Base-by-base conservation (phyloP, 2,329 filamentous ascomycete species). In the Neonectria ditissima region DNA sequence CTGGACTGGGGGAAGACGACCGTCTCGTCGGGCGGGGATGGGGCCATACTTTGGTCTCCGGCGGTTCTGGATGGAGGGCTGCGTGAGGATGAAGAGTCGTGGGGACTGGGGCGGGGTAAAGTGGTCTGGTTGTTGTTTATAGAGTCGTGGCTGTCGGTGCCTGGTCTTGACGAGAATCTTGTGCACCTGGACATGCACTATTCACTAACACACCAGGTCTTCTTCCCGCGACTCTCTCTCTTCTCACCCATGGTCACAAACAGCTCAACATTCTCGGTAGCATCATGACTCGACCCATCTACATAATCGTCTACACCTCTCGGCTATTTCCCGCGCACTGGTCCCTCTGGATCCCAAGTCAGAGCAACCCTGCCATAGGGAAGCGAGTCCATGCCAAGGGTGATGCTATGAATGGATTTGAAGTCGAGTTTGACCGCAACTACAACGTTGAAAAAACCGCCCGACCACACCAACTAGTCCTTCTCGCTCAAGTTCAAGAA, bases 301-400 rank as follows among this genome's bases (percentile, higher is more conserved):
- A 34, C 39, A 48, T 62, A 32, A 28, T 62, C 5, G 48, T 62
- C 8, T 62, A 62, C 59, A 62, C 26, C 28, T 58, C 39, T 5
- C 39, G 47, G 7, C 39, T 62, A 5, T 62, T 62, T 18, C 59
- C 59, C 11, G 59, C 59, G 7, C 59, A 58, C 18, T 62, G 59
- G 59, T 43, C 48, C 5, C 32, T 62, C 10, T 62, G 59, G 54
- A 58, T 58, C 18, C 54, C 54, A 13, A 62, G 54, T 7, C 47
- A 37, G 6, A 24, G 13, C 14, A 26, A 53, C 9, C 3, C 47
- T 18, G 44, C 20, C 4, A 5, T 62, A 7, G 59, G 59, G 14
- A 62, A 62, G 26, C 20, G 55, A 32, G 51, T 62, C 18, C 44
- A 58, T 9, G 54, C 59, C 16, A 51, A 39, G 2, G 53, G 59